Evolutionary conservation across 495 filamentous ascomycete genomes (phyloP), one percentile per base, ranked within the genome.

Genomic region (Aspergillus mulundensis): DNA sequence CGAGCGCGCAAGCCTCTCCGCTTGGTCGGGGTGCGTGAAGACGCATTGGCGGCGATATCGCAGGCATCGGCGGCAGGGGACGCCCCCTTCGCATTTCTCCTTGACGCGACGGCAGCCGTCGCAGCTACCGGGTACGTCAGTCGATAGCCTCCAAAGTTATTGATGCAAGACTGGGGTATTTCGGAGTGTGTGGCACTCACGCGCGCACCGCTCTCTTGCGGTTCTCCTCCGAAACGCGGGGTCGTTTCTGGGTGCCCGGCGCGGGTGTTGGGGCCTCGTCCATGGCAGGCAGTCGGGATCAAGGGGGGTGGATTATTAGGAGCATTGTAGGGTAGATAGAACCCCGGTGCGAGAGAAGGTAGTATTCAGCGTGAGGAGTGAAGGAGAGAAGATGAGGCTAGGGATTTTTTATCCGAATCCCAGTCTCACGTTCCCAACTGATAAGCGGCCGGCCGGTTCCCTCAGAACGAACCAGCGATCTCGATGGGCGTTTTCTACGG

Each of bases 41-140:
- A 74, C 68, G 61, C 77, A 80, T 58, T 73, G 74, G 21, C 77
- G 69, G 42, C 73, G 72, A 62, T 77, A 78, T 40, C 73, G 73
- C 53, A 72, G 59, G 60, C 77, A 80, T 36, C 77, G 66, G 34
- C 74, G 73, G 66, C 77, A 80, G 1, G 77, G 77, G n/a, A 77
- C 71, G 41, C 76, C 74, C 41, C 77, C 77, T 64, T 77, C 75
- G 61, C 77, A 80, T 70, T 77, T 78, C 60, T 78, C 75, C 57
- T 78, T 78, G 39, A 78, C 75, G 51, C 75, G 69, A 57, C 75
- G 73, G 60, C 75, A 78, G 36, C 73, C 73, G 58, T 78, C 75
- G 51, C 75, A 78, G 47, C 75, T 78, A 61, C 16, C 54, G 20
- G 12, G 16, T 45, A 50, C 23, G 43, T 46, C 43, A 46, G 43